A percentile compares a stretch with the other conserved stretches of the same genome.
phyloP scores from a whole-genome alignment of 1,284 basidiomycete genomes.

The Marasmius fiardii region DNA sequence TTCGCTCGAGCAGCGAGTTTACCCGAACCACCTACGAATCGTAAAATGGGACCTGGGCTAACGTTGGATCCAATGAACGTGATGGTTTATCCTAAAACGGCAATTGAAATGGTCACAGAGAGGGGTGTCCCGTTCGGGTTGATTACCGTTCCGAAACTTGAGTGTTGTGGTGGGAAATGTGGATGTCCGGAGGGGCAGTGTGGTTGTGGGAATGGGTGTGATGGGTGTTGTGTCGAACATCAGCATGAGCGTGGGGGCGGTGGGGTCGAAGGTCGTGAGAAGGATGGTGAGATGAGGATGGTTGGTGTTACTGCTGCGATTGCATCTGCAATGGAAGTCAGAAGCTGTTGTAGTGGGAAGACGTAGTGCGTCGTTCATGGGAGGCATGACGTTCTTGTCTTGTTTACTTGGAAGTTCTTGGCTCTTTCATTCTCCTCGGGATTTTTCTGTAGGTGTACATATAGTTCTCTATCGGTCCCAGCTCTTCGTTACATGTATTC shows the following conservation, averaged over 20 bases:
- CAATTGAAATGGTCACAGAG: conserved; percentile 32
- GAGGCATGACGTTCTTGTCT: too few relatives aligned
- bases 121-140: conserved; percentile 42
- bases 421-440: too few relatives aligned
- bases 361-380: background rate
- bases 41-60: conserved; percentile 32
- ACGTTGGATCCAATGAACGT: conserved; percentile 48
- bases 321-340: background rate
- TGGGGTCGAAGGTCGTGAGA: conserved; percentile 2
- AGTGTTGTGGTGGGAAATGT: conserved; percentile 62
- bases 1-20: conserved; percentile 60
- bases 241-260: conserved; percentile 10
- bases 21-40: conserved; percentile 47
- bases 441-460: too few relatives aligned
- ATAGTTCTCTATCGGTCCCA: too few relatives aligned
- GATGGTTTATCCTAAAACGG: conserved; percentile 39
- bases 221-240: conserved; percentile 43
- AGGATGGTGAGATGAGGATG: background rate
- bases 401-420: too few relatives aligned
- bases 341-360: conserved; percentile 13
- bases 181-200: conserved; percentile 50
- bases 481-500: too few relatives aligned
- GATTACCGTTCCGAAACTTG: conserved; percentile 59
- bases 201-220: conserved; percentile 47
- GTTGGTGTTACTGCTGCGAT: background rate